These are phyloP conservation scores for Tetrapisispora iriomotensis DNA, from an alignment of 805 yeast species.

Conservation along the genomic window DNA sequence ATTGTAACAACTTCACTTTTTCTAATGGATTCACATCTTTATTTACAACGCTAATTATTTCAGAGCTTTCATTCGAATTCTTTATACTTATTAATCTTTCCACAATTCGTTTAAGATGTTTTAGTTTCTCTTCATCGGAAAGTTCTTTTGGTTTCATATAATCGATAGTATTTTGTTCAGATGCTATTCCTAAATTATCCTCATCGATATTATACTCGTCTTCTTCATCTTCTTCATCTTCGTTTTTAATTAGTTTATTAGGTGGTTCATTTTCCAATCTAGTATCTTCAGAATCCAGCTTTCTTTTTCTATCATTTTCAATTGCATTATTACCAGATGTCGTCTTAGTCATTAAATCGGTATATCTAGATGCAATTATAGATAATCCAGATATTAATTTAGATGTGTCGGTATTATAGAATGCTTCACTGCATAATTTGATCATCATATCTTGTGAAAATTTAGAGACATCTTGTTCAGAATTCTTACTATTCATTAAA, in stretches of 20 bases:
- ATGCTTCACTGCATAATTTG: constrained; percentile 58
- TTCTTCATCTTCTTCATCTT: constrained; percentile 22
- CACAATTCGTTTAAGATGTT: constrained; percentile 33
- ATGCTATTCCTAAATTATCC: constrained; percentile 23
- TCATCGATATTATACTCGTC: constrained; percentile 27
- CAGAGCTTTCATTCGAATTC: constrained; percentile 14
- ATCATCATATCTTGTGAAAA: constrained; percentile 55
- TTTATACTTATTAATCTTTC: constrained; percentile 7
- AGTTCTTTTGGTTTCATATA: constrained; percentile 38
- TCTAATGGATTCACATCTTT: constrained; percentile 18
- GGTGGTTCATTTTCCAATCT: constrained; percentile 5
- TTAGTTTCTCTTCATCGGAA: constrained; percentile 44
- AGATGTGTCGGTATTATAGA: constrained; percentile 42
- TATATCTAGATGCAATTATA: constrained; percentile 59
- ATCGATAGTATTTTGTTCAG: constrained; percentile 6
- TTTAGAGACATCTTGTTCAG: constrained; percentile 58
- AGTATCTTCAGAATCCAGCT: constrained; percentile 17
- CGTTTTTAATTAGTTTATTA: constrained; percentile 3
- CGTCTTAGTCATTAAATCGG: constrained; percentile 32
- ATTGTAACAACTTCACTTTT: constrained; percentile 32
- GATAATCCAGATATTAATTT: constrained; percentile 56
- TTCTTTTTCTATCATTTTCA: constrained; percentile 7
- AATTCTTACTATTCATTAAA: constrained; percentile 52
- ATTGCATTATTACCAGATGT: neutral
- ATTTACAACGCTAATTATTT: constrained; percentile 4